phyloP scores from a whole-genome alignment of 108 stramenopile species.

The Aurantiochytrium sp. region DNA sequence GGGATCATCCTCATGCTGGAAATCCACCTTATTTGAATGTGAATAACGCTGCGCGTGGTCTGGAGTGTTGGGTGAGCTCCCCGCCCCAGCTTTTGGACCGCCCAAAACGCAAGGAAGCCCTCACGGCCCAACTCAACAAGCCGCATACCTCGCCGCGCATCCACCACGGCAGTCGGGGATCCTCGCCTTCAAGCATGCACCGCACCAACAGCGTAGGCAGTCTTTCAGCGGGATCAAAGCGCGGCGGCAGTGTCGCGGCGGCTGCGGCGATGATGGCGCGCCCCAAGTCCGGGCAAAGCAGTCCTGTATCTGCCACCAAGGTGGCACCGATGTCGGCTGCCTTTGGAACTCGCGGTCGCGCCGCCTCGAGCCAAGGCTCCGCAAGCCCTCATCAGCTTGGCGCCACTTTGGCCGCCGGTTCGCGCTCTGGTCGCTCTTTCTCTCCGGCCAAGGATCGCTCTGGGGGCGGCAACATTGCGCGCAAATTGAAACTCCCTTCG shows the following conservation, averaged over 20 bases:
- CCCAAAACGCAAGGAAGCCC: neutral
- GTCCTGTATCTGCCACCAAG: neutral
- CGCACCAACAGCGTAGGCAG: neutral
- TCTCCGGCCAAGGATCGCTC: neutral
- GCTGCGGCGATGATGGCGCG: neutral
- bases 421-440: neutral
- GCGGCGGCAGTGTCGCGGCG: neutral
- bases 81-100: neutral
- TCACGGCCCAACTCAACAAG: neutral
- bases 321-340: neutral
- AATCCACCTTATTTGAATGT: neutral
- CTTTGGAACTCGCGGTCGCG: neutral
- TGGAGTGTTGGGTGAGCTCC: slow-evolving; percentile 1
- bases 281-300: neutral
- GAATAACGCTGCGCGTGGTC: neutral
- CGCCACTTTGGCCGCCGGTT: neutral
- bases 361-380: neutral
- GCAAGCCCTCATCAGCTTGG: neutral
- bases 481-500: neutral
- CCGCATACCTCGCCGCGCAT: neutral
- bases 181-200: neutral
- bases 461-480: neutral
- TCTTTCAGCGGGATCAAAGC: neutral
- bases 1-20: neutral
- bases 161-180: neutral